phyloP scores from a whole-genome alignment of 768 basidiomycete species.

The Phanerochaete sordida region DNA sequence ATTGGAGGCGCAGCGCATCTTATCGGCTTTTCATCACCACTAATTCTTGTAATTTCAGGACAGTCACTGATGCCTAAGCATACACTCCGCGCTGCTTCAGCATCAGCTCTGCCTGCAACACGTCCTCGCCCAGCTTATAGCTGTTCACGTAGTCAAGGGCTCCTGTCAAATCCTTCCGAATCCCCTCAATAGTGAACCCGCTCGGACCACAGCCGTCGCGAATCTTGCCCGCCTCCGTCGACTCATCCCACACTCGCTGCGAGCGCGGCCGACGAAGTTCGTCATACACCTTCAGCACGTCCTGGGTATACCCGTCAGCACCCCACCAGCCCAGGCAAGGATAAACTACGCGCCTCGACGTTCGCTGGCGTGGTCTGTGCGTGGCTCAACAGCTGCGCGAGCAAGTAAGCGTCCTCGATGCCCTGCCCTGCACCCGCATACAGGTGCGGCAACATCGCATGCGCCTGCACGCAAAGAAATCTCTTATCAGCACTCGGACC shows the following conservation, averaged over 20 bases:
- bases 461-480: slow-evolving; percentile 12
- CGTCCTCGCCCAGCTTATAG: slow-evolving; percentile 4
- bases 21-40: no score
- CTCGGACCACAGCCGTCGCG: slow-evolving; percentile 1
- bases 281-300: slow-evolving; percentile 7
- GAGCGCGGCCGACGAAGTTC: slow-evolving; percentile 10
- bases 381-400: slow-evolving; percentile 7
- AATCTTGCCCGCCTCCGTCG: background rate
- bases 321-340: no score
- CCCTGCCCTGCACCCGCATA: slow-evolving; percentile 13
- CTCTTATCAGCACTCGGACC: background rate
- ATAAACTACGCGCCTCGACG: slow-evolving; percentile 5
- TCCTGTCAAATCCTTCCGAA: slow-evolving; percentile 1
- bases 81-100: background rate
- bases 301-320: background rate
- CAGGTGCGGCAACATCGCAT: slow-evolving; percentile 13
- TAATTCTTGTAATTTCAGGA: no score
- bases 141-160: slow-evolving; percentile 1
- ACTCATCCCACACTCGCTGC: slow-evolving; percentile 6
- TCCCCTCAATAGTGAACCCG: slow-evolving; percentile 4
- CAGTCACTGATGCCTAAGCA: no score
- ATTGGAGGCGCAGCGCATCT: no score
- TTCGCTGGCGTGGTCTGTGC: background rate
- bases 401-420: slow-evolving; percentile 8
- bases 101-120: slow-evolving; percentile 1